Conservation (phyloP, 306 rosid species). For the Cicer pinnatifidum region DNA sequence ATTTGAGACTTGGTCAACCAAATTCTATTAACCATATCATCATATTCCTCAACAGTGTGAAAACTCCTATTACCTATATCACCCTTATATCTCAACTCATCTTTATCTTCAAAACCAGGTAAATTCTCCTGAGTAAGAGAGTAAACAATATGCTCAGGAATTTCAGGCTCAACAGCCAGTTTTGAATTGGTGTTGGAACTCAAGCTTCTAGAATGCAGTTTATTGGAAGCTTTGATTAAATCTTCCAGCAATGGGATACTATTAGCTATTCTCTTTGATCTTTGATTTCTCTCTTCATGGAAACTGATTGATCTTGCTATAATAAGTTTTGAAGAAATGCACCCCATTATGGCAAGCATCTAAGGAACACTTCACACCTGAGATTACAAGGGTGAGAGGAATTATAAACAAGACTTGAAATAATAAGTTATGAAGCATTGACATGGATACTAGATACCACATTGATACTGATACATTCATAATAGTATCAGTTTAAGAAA, state of each 20-base stretch:
- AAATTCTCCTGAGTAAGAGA: slow-evolving; percentile 45
- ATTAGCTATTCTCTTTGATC: slow-evolving; percentile 42
- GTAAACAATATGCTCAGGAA: slow-evolving; percentile 38
- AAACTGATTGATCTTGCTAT: slow-evolving; percentile 51
- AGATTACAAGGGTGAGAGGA: slow-evolving; percentile 15
- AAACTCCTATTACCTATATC: slow-evolving; percentile 46
- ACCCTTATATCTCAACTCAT: slow-evolving; percentile 39
- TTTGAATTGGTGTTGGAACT: slow-evolving; percentile 39
- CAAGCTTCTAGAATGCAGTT: slow-evolving; percentile 46
- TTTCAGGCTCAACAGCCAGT: slow-evolving; percentile 33
- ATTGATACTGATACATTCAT: too few species aligned
- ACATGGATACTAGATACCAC: background rate
- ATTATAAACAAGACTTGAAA: slow-evolving; percentile 2
- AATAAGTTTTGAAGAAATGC: slow-evolving; percentile 58
- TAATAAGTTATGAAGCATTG: slow-evolving; percentile 11
- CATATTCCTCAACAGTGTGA: slow-evolving; percentile 63
- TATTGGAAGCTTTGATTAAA: slow-evolving; percentile 46
- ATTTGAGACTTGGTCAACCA: slow-evolving; percentile 21
- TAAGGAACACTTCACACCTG: slow-evolving; percentile 43
- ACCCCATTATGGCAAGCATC: slow-evolving; percentile 50
- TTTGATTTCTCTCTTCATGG: slow-evolving; percentile 49
- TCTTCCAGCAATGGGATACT: slow-evolving; percentile 53
- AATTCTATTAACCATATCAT: slow-evolving; percentile 42
- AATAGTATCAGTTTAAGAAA: too few species aligned
- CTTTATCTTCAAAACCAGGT: slow-evolving; percentile 41